phyloP scores from a whole-genome alignment of 2,329 filamentous ascomycete genomes.

The Ascochyta pisi region DNA sequence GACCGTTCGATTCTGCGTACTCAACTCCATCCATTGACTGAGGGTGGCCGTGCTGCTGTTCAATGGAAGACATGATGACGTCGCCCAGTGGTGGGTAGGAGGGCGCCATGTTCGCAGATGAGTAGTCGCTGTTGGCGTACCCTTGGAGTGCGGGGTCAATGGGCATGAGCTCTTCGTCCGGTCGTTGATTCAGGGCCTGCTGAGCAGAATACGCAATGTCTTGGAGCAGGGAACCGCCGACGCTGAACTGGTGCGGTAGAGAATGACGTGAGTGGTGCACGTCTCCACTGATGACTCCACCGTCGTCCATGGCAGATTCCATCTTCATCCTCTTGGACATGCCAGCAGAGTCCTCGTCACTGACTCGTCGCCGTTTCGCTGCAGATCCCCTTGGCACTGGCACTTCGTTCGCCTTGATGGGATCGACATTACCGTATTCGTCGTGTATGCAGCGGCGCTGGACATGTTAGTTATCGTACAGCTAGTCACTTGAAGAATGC shows the following conservation, averaged over 20 bases:
- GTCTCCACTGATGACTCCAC: constrained; percentile 31
- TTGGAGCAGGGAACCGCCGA: constrained; percentile 30
- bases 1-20: constrained; percentile 11
- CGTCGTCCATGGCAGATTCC: constrained; percentile 32
- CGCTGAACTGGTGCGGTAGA: constrained; percentile 28
- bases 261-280: constrained; percentile 32
- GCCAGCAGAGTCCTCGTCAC: constrained; percentile 36
- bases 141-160: constrained; percentile 40
- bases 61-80: constrained; percentile 44
- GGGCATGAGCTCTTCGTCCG: constrained; percentile 35
- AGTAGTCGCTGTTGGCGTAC: constrained; percentile 28
- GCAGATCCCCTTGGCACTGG: constrained; percentile 65
- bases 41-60: constrained; percentile 30
- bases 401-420: constrained; percentile 67
- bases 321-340: constrained; percentile 38
- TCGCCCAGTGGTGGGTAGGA: constrained; percentile 32
- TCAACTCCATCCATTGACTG: constrained; percentile 9
- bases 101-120: constrained; percentile 19
- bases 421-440: constrained; percentile 68
- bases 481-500: constrained; percentile 27
- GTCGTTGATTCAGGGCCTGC: constrained; percentile 31
- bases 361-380: constrained; percentile 61
- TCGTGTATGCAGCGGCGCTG: constrained; percentile 72
- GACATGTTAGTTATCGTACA: constrained; percentile 25
- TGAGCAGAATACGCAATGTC: constrained; percentile 42